Base-by-base conservation (phyloP, 2,329 filamentous ascomycete species). In the Neobulgaria alba region DNA sequence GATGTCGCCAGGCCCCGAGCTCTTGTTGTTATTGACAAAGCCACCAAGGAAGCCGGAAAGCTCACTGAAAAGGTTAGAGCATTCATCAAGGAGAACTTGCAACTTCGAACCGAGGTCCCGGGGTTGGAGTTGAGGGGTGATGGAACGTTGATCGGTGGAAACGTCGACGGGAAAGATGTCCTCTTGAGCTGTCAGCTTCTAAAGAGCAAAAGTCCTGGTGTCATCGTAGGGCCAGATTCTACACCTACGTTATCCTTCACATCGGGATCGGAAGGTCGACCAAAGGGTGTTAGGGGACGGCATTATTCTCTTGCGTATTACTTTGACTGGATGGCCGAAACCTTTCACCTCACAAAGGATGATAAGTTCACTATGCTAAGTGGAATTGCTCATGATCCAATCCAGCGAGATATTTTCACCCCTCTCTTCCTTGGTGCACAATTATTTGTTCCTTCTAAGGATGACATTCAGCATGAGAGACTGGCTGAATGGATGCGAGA, bases 291-390 rank as follows among this genome's bases (percentile, higher is more conserved):
- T 10, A 73, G 79, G 41, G 89, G 90, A 1, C 75, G 90, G 10
- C 90, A 96, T 63, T 96, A 83, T 65, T 84, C 78, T 37, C 67
- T 96, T 46, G 76, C 87, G 1, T 80, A 83, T 54, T 96, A 95
- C 66, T 93, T 90, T 58, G 78, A 81, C 15, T 96, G 88, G 89
- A 96, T 96, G 90, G 78, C 86, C 0, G 67, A 92, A 63, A 77
- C 69, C 2, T 96, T 96, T 61, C 69, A 77, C 36, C 70, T 93
- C 35, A 80, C 77, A 1, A 71, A 79, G 7, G 72, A 85, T 31
- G 81, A 81, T 58, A 75, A 73, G 48, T 95, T 94, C 57, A 87
- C 88, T 3, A 80, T 89, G 67, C 71, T 95, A 5, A 83, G 76
- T 36, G 89, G 89, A 34, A 94, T 95, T 54, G 84, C 85, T 3